Evolutionary conservation across 1,139 yeast species (phyloP).

Genomic region (Kodamaea sp.): DNA sequence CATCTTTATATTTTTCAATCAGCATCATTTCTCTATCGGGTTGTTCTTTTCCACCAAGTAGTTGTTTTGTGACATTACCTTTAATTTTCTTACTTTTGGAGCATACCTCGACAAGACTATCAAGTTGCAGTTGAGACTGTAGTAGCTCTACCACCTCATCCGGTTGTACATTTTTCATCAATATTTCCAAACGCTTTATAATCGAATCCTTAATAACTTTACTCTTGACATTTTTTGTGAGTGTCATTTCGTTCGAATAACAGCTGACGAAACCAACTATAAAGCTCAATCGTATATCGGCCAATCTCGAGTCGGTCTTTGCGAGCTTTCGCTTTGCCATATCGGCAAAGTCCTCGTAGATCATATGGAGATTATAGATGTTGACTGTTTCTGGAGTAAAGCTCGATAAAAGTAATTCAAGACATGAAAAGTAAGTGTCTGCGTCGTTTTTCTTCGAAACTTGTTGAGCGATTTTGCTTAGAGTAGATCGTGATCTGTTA

Average conservation of each 20-base stretch:
- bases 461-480: slow-evolving; percentile 5
- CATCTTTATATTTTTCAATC: slow-evolving; percentile 16
- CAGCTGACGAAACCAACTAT: slow-evolving; percentile 1
- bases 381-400: slow-evolving; percentile 13
- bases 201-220: slow-evolving; percentile 7
- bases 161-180: not conserved
- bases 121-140: not conserved
- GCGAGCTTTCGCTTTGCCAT: not conserved
- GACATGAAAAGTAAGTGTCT: slow-evolving; percentile 16
- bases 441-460: slow-evolving; percentile 4
- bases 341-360: not conserved
- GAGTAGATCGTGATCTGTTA: slow-evolving; percentile 9
- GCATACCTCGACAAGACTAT: slow-evolving; percentile 5
- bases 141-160: not conserved
- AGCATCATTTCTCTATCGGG: slow-evolving; percentile 1
- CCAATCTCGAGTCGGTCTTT: not conserved
- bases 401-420: slow-evolving; percentile 12
- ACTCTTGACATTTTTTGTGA: slow-evolving; percentile 3
- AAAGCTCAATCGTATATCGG: not conserved
- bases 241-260: slow-evolving; percentile 1
- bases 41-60: not conserved
- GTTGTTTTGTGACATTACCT: not conserved
- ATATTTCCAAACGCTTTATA: slow-evolving; percentile 4
- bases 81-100: not conserved
- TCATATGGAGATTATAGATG: slow-evolving; percentile 4